Evolutionary conservation across 1,139 yeast genomes (phyloP).

Genomic region (Magnusiomyces suaveolens): DNA sequence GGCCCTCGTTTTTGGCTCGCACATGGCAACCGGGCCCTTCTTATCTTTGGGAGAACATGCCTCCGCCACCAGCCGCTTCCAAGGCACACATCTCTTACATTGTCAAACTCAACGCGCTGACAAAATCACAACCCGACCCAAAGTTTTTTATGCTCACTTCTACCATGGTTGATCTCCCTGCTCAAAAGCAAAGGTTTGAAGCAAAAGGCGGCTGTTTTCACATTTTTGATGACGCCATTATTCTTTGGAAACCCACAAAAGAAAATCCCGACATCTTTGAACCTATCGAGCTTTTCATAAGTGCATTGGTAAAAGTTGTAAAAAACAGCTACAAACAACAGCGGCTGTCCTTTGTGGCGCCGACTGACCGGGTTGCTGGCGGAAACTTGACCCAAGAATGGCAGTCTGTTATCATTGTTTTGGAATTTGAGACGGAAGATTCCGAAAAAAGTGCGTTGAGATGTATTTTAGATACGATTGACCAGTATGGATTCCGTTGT

Average conservation of each 20-base stretch:
- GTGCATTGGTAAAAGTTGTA: constrained; percentile 7
- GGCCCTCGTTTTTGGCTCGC: constrained; percentile 10
- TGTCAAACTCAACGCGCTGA: neutral
- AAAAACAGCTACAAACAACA: neutral
- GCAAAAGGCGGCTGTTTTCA: constrained; percentile 9
- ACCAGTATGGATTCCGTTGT: constrained; percentile 5
- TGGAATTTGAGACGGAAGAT: constrained; percentile 6
- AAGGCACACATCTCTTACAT: constrained; percentile 5
- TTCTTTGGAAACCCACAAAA: constrained; percentile 11
- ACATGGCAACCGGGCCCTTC: constrained; percentile 7
- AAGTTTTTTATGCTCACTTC: neutral
- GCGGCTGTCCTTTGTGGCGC: constrained; percentile 8
- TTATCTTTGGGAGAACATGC: constrained; percentile 9
- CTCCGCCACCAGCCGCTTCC: constrained; percentile 4
- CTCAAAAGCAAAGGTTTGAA: constrained; percentile 5
- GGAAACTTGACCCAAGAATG: constrained; percentile 1
- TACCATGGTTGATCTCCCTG: too few species aligned
- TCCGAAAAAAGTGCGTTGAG: neutral
- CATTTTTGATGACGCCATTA: constrained; percentile 9
- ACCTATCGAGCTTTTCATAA: constrained; percentile 10
- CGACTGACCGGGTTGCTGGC: constrained; percentile 1
- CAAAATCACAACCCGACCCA: neutral
- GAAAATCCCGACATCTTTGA: constrained; percentile 1
- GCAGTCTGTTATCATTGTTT: constrained; percentile 4
- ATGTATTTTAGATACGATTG: constrained; percentile 3